Conservation (phyloP, 2,329 filamentous ascomycete species). For the Microsporum ferrugineum region DNA sequence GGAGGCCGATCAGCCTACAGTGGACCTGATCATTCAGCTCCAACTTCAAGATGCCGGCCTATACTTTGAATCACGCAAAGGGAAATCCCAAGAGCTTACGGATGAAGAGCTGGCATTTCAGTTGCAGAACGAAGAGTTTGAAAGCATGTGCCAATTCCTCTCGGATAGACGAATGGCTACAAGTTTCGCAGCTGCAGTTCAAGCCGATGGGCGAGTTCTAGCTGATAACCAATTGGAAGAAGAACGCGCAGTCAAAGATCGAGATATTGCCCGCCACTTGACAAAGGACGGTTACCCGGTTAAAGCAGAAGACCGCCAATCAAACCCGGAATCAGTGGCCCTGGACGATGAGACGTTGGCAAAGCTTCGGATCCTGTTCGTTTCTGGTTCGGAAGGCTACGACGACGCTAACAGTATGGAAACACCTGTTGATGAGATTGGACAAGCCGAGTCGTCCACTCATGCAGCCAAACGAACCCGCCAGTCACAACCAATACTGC, state of each 20-base stretch:
- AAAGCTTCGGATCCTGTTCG: slow-evolving; percentile 12
- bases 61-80: slow-evolving; percentile 13
- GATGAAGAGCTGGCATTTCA: slow-evolving; percentile 13
- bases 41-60: slow-evolving; percentile 14
- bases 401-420: neutral
- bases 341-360: slow-evolving; percentile 12
- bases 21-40: slow-evolving; percentile 15
- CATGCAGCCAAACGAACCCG: slow-evolving; percentile 6
- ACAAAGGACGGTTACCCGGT: neutral
- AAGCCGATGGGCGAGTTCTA: slow-evolving; percentile 13
- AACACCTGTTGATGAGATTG: slow-evolving; percentile 1
- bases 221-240: slow-evolving; percentile 10
- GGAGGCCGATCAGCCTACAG: slow-evolving; percentile 12
- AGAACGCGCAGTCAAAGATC: slow-evolving; percentile 8
- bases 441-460: slow-evolving; percentile 10
- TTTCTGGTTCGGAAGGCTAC: neutral
- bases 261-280: neutral
- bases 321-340: neutral
- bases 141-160: slow-evolving; percentile 10
- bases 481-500: neutral
- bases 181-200: slow-evolving; percentile 18
- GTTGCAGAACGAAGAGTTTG: slow-evolving; percentile 14
- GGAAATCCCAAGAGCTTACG: slow-evolving; percentile 11
- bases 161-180: slow-evolving; percentile 17
- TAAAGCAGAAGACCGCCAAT: neutral